phyloP scores from a whole-genome alignment of 768 basidiomycete genomes.

The Multifurca ochricompacta region DNA sequence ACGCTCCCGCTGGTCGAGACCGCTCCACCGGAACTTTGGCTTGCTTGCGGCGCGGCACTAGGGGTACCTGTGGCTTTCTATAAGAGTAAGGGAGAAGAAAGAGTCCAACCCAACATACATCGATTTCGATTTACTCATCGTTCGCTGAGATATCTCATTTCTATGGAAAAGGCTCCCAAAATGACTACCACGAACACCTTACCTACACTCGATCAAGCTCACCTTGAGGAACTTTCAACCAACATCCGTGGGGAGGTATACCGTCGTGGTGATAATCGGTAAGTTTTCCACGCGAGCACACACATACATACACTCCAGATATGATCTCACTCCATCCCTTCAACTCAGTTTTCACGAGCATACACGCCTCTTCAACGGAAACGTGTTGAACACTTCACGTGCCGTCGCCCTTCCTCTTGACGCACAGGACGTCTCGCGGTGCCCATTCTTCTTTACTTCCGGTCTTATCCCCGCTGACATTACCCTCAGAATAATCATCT shows the following conservation, averaged over 20 bases:
- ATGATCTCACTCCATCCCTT: not conserved
- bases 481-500: slow-evolving; percentile 50
- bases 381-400: slow-evolving; percentile 50
- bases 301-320: too few relatives aligned
- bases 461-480: not conserved
- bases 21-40: not conserved
- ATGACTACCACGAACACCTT: not conserved
- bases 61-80: not conserved
- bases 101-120: not conserved
- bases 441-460: not conserved
- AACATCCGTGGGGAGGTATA: slow-evolving; percentile 16
- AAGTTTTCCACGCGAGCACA: not conserved
- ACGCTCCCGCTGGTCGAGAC: not conserved
- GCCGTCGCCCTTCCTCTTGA: slow-evolving; percentile 69
- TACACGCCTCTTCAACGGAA: slow-evolving; percentile 61
- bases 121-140: not conserved
- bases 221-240: slow-evolving; percentile 14
- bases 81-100: too few relatives aligned
- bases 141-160: not conserved
- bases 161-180: not conserved
- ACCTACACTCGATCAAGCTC: slow-evolving; percentile 6
- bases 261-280: slow-evolving; percentile 16
- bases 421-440: slow-evolving; percentile 78
- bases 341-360: slow-evolving; percentile 14
- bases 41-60: not conserved